Base-by-base conservation (phyloP, 2,329 filamentous ascomycete species). In the Trichoderma arundinaceum region DNA sequence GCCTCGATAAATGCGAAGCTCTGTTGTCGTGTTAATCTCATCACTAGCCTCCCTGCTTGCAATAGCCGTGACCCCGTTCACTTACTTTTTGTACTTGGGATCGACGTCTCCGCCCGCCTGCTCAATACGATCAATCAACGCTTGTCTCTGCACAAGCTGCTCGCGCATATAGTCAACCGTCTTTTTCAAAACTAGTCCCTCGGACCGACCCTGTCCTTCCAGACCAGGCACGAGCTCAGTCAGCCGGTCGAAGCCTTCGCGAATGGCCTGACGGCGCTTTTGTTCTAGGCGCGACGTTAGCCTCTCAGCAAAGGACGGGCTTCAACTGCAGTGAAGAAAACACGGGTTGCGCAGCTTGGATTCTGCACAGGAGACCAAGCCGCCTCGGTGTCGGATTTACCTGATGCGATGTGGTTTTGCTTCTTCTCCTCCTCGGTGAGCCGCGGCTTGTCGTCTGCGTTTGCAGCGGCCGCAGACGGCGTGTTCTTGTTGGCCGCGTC, bases 221-320 rank as follows among this genome's bases (percentile, higher is more conserved):
- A 96, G 83, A 0, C 91, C 92, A 0, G 93, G 93, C 1, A 96
- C 92, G 38, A 96, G 83, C 61, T 89, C 86, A 15, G 91, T 91
- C 32, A 97, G 84, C 39, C 88, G 86, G 76, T 96, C 92, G 75
- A 96, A 96, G 65, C 91, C 92, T 66, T 92, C 88, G 53, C 93
- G 86, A 70, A 97, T 96, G 13, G 90, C 91, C 67, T 81, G 76
- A 35, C 81, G 75, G 43, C 81, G 75, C 69, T 83, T 81, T 70
- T 82, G 75, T 73, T 83, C 78, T 81, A 65, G 28, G 5, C 15
- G 28, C 15, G 41, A 64, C 51, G 65, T 74, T 61, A 72, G 69
- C 28, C 13, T 22, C 46, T 17, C 17, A 15, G 7, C 10, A 10
- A 38, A 38, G 8, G 10, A 19, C 8, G n/a, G n/a, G n/a, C n/a